These are phyloP conservation scores for Cordyceps militaris DNA, from an alignment of 2,329 filamentous ascomycete genomes.

Conservation along the genomic window DNA sequence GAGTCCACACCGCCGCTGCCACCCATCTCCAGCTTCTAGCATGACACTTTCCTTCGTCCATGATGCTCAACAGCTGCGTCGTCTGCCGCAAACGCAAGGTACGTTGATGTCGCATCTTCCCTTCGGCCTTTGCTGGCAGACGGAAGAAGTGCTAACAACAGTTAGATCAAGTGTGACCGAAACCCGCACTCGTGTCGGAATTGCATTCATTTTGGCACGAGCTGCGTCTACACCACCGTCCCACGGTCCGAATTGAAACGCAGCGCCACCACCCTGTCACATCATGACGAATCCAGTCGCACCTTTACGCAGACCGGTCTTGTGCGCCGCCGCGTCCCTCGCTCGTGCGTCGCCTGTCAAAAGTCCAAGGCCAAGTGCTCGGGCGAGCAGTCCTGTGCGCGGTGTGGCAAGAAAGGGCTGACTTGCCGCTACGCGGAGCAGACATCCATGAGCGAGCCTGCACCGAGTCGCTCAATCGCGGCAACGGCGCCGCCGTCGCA, in stretches of 20 bases:
- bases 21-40: too few relatives aligned
- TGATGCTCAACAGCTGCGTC: neutral
- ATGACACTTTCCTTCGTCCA: too few relatives aligned
- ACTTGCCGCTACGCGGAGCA: neutral
- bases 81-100: neutral
- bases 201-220: conserved; percentile 5
- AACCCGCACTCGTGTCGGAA: conserved; percentile 1
- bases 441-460: neutral
- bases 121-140: neutral
- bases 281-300: neutral
- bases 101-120: neutral
- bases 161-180: conserved; percentile 9
- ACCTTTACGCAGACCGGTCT: conserved; percentile 2
- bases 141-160: neutral
- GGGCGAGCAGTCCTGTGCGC: neutral
- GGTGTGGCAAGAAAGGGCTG: neutral
- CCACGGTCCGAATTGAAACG: neutral
- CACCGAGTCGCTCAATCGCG: neutral
- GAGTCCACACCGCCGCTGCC: too few relatives aligned
- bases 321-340: neutral
- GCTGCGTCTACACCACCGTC: neutral
- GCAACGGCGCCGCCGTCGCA: neutral
- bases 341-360: conserved; percentile 1
- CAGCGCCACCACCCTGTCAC: neutral
- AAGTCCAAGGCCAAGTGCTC: conserved; percentile 5